Conservation (phyloP, 257 asterid genomes). For the Primulina tabacum region DNA sequence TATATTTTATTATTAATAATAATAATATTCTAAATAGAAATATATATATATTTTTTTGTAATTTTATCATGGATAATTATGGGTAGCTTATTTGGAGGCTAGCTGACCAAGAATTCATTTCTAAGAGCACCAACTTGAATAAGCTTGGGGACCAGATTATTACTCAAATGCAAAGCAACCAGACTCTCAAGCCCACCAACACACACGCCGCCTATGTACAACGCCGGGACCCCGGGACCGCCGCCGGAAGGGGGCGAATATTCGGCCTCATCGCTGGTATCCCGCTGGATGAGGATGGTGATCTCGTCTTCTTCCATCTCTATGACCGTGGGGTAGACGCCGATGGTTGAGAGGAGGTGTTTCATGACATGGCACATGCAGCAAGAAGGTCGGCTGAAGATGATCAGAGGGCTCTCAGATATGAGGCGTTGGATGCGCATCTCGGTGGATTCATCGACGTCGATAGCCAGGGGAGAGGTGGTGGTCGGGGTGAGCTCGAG, state of each 20-base stretch:
- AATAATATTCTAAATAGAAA: background rate
- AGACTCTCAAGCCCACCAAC: slow-evolving; percentile 86
- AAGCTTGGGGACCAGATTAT: slow-evolving; percentile 82
- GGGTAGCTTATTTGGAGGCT: background rate
- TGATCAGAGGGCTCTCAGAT: slow-evolving; percentile 77
- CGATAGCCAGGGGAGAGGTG: slow-evolving; percentile 64
- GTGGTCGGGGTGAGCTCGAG: slow-evolving; percentile 59
- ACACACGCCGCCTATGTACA: slow-evolving; percentile 79
- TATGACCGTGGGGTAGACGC: slow-evolving; percentile 87
- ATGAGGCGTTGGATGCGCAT: slow-evolving; percentile 78
- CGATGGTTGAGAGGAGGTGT: slow-evolving; percentile 60
- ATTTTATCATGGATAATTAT: background rate
- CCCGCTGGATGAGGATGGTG: slow-evolving; percentile 32
- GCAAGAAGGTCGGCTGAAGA: slow-evolving; percentile 80
- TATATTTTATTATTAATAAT: too few relatives aligned
- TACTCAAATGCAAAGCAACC: slow-evolving; percentile 77
- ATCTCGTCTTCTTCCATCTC: slow-evolving; percentile 87
- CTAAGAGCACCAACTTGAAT: slow-evolving; percentile 72
- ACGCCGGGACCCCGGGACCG: slow-evolving; percentile 40
- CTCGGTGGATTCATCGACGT: slow-evolving; percentile 63
- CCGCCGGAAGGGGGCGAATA: slow-evolving; percentile 11
- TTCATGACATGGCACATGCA: slow-evolving; percentile 98
- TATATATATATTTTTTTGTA: background rate
- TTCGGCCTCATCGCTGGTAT: background rate
- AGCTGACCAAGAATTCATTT: slow-evolving; percentile 36